Evolutionary conservation across 2,329 filamentous ascomycete species (phyloP).

Genomic region (Hortaea sp.): DNA sequence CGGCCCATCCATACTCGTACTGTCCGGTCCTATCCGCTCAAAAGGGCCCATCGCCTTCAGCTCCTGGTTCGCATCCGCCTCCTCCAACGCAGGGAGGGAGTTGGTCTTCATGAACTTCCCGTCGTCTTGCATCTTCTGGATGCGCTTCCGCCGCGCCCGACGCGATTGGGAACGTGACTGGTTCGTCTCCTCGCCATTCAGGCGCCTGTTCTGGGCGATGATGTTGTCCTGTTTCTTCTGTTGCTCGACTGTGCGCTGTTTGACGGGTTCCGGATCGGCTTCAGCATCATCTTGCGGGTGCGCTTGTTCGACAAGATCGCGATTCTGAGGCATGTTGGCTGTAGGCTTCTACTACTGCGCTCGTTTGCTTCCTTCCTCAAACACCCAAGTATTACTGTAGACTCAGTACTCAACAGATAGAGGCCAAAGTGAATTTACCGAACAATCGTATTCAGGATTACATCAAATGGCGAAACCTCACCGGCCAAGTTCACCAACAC

Average conservation of each 20-base stretch:
- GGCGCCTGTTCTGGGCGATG: conserved; percentile 21
- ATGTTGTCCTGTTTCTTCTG: conserved; percentile 37
- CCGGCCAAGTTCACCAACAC: too few relatives aligned
- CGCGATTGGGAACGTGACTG: conserved; percentile 39
- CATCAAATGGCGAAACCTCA: too few relatives aligned
- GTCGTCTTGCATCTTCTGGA: conserved; percentile 34
- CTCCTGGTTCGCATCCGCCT: conserved; percentile 42
- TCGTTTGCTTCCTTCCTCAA: too few relatives aligned
- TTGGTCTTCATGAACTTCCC: conserved; percentile 44
- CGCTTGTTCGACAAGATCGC: conserved; percentile 1
- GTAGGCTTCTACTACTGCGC: neutral
- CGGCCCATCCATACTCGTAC: conserved; percentile 46
- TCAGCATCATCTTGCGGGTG: conserved; percentile 7
- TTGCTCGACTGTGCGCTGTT: conserved; percentile 34
- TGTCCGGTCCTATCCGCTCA: conserved; percentile 46
- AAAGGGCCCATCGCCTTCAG: conserved; percentile 41
- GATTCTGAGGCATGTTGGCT: neutral
- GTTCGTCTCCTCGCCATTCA: conserved; percentile 28
- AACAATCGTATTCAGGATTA: too few relatives aligned
- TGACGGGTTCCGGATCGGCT: conserved; percentile 13
- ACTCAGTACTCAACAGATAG: too few relatives aligned
- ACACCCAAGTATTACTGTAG: too few relatives aligned
- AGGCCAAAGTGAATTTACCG: too few relatives aligned
- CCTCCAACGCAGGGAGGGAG: conserved; percentile 39
- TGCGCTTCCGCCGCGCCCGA: conserved; percentile 36